Evolutionary conservation across 2,329 filamentous ascomycete genomes (phyloP).

Genomic region (Pyrenochaeta sp.): DNA sequence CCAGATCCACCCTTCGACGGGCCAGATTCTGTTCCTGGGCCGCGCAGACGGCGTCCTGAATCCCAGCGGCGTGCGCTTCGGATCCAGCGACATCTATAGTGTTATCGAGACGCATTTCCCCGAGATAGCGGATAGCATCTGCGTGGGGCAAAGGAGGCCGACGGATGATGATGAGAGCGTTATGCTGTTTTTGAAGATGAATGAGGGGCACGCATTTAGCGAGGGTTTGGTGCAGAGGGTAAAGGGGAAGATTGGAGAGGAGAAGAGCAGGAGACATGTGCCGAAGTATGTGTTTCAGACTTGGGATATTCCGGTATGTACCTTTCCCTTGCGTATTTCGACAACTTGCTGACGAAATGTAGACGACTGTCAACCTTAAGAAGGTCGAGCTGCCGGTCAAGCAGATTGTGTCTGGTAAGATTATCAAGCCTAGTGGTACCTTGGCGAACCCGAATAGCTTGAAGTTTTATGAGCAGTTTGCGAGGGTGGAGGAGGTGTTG

Average conservation of each 20-base stretch:
- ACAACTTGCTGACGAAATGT: not conserved
- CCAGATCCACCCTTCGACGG: constrained; percentile 71
- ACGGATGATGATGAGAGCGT: constrained; percentile 65
- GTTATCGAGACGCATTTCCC: constrained; percentile 73
- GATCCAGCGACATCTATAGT: constrained; percentile 79
- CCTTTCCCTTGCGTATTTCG: not conserved
- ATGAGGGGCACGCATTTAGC: constrained; percentile 55
- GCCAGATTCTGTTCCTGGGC: constrained; percentile 71
- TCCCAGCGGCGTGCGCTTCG: constrained; percentile 79
- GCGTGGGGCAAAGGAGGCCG: constrained; percentile 77
- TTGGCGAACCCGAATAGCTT: constrained; percentile 78
- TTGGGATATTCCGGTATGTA: constrained; percentile 77
- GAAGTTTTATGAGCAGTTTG: constrained; percentile 81
- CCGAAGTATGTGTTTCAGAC: constrained; percentile 82
- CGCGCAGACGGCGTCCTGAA: constrained; percentile 81
- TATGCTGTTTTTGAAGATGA: constrained; percentile 67
- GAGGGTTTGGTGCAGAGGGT: constrained; percentile 62
- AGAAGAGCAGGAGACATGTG: constrained; percentile 76
- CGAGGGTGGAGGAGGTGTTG: constrained; percentile 70
- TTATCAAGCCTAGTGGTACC: constrained; percentile 77
- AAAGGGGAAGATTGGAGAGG: constrained; percentile 69
- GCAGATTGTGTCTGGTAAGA: constrained; percentile 79
- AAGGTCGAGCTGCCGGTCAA: constrained; percentile 87
- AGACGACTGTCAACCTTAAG: constrained; percentile 84
- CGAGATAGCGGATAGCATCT: constrained; percentile 74